Percentiles rank a stretch among this genome's conserved stretches.
Evolutionary conservation across 2,329 filamentous ascomycete genomes (phyloP).

Genomic region (Phaeosphaeria sp.): DNA sequence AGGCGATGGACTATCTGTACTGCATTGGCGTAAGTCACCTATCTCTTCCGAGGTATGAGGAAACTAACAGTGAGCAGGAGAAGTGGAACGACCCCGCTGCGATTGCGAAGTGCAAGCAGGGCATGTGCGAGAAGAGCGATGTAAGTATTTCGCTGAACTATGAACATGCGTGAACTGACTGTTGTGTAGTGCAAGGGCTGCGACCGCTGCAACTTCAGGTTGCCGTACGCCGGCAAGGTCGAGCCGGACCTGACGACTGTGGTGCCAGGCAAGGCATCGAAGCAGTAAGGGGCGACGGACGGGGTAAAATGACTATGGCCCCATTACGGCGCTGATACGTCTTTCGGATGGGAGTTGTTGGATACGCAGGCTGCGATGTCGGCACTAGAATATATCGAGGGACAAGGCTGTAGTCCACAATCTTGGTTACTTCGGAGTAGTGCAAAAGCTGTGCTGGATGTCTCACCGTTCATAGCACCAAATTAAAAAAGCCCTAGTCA

Average conservation of each 20-base stretch:
- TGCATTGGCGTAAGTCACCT: slow-evolving; percentile 4
- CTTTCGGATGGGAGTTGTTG: neutral
- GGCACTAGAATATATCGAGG: too few species aligned
- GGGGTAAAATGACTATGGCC: too few species aligned
- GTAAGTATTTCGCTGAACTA: slow-evolving; percentile 1
- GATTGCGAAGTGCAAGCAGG: slow-evolving; percentile 1
- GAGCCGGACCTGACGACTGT: slow-evolving; percentile 6
- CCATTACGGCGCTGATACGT: neutral
- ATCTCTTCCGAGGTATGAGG: neutral
- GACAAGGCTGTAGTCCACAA: neutral
- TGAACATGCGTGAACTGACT: neutral
- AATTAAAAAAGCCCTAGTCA: too few species aligned
- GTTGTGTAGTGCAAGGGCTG: slow-evolving; percentile 8
- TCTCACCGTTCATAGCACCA: too few species aligned
- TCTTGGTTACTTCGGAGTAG: neutral
- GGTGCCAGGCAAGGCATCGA: neutral
- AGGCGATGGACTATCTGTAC: slow-evolving; percentile 3
- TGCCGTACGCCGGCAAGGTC: slow-evolving; percentile 1
- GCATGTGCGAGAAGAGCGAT: slow-evolving; percentile 6
- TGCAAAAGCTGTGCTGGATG: neutral
- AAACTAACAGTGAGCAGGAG: neutral
- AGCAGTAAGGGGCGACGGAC: neutral
- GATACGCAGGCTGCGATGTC: too few species aligned
- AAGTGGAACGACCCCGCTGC: neutral
- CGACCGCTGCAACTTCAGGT: slow-evolving; percentile 10